These are phyloP conservation scores for Diplocarpon mali DNA, from an alignment of 2,329 filamentous ascomycete genomes.

Conservation along the genomic window DNA sequence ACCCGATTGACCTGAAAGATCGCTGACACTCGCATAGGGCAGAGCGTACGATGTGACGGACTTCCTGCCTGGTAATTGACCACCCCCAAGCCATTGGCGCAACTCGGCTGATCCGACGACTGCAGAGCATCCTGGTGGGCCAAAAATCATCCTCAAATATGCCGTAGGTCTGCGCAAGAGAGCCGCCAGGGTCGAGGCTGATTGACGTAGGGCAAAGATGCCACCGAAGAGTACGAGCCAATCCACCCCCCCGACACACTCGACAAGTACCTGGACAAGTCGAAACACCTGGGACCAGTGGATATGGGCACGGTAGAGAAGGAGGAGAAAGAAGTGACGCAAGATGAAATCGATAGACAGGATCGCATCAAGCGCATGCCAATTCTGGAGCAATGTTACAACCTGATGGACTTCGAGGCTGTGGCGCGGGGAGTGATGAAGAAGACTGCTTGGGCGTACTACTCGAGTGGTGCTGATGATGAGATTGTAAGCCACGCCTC, in stretches of 20 bases:
- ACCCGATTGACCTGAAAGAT: conserved; percentile 7
- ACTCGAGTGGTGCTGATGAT: conserved; percentile 85
- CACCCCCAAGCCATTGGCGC: not conserved
- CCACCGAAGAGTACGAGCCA: conserved; percentile 82
- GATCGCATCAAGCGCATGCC: conserved; percentile 68
- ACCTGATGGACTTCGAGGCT: conserved; percentile 89
- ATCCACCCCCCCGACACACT: conserved; percentile 85
- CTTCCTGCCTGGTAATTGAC: conserved; percentile 56
- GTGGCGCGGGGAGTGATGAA: conserved; percentile 89
- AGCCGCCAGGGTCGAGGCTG: not conserved
- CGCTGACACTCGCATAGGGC: conserved; percentile 35
- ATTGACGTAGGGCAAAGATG: conserved; percentile 60
- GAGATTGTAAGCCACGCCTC: conserved; percentile 52
- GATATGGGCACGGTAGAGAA: conserved; percentile 71
- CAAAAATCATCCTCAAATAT: conserved; percentile 93
- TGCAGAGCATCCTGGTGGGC: conserved; percentile 73
- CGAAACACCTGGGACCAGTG: conserved; percentile 81
- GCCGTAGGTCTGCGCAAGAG: conserved; percentile 38
- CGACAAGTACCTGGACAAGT: conserved; percentile 69
- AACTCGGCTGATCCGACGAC: conserved; percentile 3
- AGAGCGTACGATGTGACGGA: conserved; percentile 86
- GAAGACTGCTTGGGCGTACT: conserved; percentile 95
- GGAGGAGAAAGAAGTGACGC: conserved; percentile 54
- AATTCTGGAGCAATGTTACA: conserved; percentile 77
- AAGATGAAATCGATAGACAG: conserved; percentile 63